Conservation (phyloP, 164 flowering plant genomes). For the Buxus sempervirens region DNA sequence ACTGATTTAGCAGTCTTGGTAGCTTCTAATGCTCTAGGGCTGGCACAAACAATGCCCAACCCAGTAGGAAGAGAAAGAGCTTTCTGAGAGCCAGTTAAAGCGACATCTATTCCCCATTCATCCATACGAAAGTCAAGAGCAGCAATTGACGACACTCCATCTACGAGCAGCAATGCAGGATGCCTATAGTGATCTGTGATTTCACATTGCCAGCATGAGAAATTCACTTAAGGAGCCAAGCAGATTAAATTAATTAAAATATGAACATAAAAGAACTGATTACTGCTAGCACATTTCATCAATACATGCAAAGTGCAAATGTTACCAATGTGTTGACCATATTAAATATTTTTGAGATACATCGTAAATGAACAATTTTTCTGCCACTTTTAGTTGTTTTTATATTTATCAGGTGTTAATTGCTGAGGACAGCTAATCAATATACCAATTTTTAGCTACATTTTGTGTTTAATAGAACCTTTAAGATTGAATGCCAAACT, state of each 20-base stretch:
- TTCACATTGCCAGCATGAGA: conserved; percentile 1
- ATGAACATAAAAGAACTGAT: no score
- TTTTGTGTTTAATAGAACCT: no score
- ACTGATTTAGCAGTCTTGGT: conserved; percentile 81
- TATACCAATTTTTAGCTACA: no score
- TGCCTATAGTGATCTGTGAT: conserved; percentile 74
- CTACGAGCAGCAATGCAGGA: conserved; percentile 90
- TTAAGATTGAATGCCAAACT: no score
- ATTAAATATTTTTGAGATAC: no score
- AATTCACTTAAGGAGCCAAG: background rate
- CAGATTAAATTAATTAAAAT: background rate
- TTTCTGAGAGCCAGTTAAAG: conserved; percentile 94
- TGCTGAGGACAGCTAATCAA: background rate
- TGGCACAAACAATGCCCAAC: conserved; percentile 87
- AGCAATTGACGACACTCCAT: conserved; percentile 95
- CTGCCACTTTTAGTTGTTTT: background rate
- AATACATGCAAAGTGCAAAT: no score
- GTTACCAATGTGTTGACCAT: no score
- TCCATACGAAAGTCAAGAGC: conserved; percentile 99
- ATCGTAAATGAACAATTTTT: background rate
- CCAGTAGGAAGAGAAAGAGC: conserved; percentile 99
- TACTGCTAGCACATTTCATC: no score
- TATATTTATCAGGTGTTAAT: background rate
- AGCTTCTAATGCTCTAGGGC: conserved; percentile 94
- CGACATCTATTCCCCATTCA: conserved; percentile 98